phyloP scores from a whole-genome alignment of 2,329 filamentous ascomycete species.

The Aspergillus bombycis region DNA sequence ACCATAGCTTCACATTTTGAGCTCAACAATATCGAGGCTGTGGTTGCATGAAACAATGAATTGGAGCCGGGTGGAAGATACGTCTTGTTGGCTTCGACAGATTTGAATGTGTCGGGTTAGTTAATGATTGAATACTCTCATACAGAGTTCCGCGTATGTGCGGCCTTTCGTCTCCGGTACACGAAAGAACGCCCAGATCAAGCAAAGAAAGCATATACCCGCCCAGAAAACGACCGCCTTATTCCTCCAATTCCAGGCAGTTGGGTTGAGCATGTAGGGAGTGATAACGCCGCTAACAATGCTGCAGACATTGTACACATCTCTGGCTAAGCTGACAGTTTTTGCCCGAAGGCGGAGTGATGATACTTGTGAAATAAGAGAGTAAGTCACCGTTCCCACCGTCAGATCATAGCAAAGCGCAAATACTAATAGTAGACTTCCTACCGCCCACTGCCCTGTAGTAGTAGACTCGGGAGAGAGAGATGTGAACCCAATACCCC shows the following conservation, averaged over 20 bases:
- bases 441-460: not conserved
- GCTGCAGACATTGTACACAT: not conserved
- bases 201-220: not conserved
- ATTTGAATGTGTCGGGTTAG: too few species aligned
- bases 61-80: too few species aligned
- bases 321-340: not conserved
- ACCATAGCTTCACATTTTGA: too few species aligned
- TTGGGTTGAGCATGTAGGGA: conserved; percentile 6
- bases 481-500: not conserved
- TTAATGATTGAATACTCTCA: too few species aligned
- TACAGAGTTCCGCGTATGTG: not conserved
- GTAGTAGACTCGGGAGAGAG: not conserved
- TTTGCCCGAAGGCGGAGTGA: not conserved
- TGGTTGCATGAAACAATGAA: too few species aligned
- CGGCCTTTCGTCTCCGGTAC: not conserved
- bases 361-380: not conserved
- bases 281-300: not conserved
- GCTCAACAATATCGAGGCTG: too few species aligned
- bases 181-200: not conserved
- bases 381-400: not conserved
- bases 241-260: conserved; percentile 1
- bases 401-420: conserved; percentile 34
- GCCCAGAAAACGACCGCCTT: conserved; percentile 2
- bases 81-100: too few species aligned
- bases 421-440: not conserved